These are phyloP conservation scores for Aspergillus steynii DNA, from an alignment of 495 filamentous ascomycete species.

Conservation along the genomic window DNA sequence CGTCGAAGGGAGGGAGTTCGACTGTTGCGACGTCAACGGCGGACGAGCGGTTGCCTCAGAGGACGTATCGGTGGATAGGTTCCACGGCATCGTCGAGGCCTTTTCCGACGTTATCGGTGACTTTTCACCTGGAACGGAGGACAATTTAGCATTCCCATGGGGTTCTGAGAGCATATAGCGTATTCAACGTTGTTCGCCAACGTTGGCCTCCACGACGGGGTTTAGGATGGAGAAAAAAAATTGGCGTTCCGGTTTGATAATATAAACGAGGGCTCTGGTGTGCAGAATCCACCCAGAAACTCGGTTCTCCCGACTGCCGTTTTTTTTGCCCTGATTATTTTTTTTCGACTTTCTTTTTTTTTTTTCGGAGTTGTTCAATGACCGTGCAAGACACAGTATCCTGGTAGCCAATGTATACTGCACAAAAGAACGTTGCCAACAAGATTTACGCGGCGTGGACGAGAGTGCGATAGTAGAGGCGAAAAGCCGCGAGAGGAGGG, in stretches of 20 bases:
- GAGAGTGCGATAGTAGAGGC: constrained; percentile 7
- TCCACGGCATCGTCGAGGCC: constrained; percentile 46
- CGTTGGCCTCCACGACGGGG: constrained; percentile 24
- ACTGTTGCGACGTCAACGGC: constrained; percentile 62
- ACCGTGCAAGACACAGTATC: neutral
- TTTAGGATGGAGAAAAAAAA: constrained; percentile 3
- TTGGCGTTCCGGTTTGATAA: constrained; percentile 2
- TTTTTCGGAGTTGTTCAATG: neutral
- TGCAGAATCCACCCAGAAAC: neutral
- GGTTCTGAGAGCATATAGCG: constrained; percentile 48
- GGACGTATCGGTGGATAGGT: constrained; percentile 36
- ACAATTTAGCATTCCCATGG: constrained; percentile 47
- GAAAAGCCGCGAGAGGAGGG: constrained; percentile 13
- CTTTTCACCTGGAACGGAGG: constrained; percentile 40
- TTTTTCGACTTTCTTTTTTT: neutral
- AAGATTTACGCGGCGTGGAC: neutral
- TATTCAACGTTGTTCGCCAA: constrained; percentile 31
- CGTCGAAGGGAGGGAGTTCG: constrained; percentile 91
- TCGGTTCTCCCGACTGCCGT: neutral
- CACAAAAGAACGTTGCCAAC: constrained; percentile 7
- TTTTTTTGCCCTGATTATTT: neutral
- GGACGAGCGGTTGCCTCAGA: constrained; percentile 40
- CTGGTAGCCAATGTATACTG: constrained; percentile 10
- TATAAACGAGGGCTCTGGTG: neutral
- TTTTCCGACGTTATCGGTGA: constrained; percentile 46